A percentile compares a stretch with the other conserved stretches of the same genome.
phyloP scores from a whole-genome alignment of 805 yeast genomes.

The Kregervanrija delftensis region DNA sequence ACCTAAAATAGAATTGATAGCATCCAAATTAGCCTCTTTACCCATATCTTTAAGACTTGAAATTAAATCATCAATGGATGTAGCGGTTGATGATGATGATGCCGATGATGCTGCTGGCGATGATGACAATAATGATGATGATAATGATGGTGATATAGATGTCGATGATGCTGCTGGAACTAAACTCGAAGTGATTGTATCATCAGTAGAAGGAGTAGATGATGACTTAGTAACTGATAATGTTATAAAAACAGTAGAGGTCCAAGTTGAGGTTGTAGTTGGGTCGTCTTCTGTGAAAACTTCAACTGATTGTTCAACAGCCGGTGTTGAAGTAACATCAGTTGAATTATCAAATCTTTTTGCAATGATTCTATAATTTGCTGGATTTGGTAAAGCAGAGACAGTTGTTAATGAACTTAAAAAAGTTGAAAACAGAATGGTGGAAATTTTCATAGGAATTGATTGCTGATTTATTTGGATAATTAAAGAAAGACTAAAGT shows the following conservation, averaged over 20 bases:
- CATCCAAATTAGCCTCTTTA: conserved; percentile 5
- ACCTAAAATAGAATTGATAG: conserved; percentile 4
- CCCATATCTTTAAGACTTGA: conserved; percentile 1
- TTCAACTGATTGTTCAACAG: neutral
- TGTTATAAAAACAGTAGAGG: conserved; percentile 13
- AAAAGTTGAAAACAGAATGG: neutral
- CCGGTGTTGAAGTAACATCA: neutral
- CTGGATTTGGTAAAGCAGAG: conserved; percentile 2
- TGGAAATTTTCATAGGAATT: neutral
- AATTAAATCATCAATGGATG: conserved; percentile 1
- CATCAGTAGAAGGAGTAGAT: conserved; percentile 7
- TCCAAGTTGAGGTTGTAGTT: conserved; percentile 15
- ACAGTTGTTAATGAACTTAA: conserved; percentile 3
- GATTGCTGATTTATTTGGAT: too few relatives aligned
- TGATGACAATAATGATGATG: too few relatives aligned
- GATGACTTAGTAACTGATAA: conserved; percentile 4
- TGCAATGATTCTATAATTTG: neutral
- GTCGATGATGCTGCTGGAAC: conserved; percentile 3
- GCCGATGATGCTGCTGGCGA: conserved; percentile 5
- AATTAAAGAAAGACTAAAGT: conserved; percentile 2
- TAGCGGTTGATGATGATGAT: conserved; percentile 5
- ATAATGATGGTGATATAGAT: too few relatives aligned
- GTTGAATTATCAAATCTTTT: neutral
- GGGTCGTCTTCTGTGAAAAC: conserved; percentile 1
- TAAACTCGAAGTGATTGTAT: conserved; percentile 8